Base-by-base conservation (phyloP, 495 filamentous ascomycete genomes). In the Penicillium psychrofluorescens region DNA sequence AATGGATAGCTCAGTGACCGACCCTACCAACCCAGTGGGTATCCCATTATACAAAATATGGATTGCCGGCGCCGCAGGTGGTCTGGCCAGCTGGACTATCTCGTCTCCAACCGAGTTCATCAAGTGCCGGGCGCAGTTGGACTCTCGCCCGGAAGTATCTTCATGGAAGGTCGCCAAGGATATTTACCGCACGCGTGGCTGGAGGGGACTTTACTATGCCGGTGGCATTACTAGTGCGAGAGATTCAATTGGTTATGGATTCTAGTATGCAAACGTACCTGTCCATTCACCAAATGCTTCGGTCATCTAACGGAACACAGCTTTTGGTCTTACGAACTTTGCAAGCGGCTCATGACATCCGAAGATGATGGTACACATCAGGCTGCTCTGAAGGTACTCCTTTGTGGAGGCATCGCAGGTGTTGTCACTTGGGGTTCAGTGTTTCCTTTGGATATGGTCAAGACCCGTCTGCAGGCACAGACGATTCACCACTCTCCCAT, bases 161-260 rank as follows among this genome's bases (percentile, higher is more conserved):
- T 84, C 81, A 4, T 84, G 76, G 77, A 55, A 53, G 4, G 78
- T 94, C 35, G 71, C 83, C 1, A 75, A 72, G 41, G 70, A 80
- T 9, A 74, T 88, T 31, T 55, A 82, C 38, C 71, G 60, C 34
- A 59, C 55, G n/a, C 72, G 80, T 32, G 88, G 89, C 0, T 51
- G 86, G 28, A 64, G 70, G 16, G 90, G 87, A 0, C 55, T 95
- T 8, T 95, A 92, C 60, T 70, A 75, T 44, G 90, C 86, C 22
- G 90, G 90, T 28, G 68, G 60, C 5, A 77, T 95, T 16, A 95
- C 90, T 8, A 86, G 83, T 44, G 58, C 88, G 37, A 71, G 90
- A 36, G 90, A 95, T 63, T 80, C 82, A 44, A 76, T 95, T 45
- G 90, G 90, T 13, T 95, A 94, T 61, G 90, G 90, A 4, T 95